Evolutionary conservation across 2,329 filamentous ascomycete species (phyloP).

Genomic region (Colletotrichum sp.): DNA sequence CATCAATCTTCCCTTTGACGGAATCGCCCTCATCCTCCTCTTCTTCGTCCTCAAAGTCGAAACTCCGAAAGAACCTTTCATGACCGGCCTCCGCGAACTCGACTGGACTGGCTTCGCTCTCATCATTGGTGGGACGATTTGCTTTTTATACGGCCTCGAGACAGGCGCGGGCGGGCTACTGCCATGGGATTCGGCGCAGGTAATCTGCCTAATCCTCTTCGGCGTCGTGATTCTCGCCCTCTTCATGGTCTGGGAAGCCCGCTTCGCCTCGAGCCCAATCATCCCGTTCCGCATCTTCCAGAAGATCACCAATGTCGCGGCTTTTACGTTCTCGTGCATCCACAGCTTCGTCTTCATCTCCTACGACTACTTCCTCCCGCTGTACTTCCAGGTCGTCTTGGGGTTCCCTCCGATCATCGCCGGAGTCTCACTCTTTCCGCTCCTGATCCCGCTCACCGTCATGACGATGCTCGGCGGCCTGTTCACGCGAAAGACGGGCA

Average conservation of each 20-base stretch:
- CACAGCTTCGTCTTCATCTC: slow-evolving; percentile 57
- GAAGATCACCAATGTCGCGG: slow-evolving; percentile 52
- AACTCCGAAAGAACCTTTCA: slow-evolving; percentile 59
- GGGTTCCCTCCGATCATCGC: slow-evolving; percentile 56
- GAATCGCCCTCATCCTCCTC: slow-evolving; percentile 41
- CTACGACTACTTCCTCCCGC: slow-evolving; percentile 63
- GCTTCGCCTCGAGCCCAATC: slow-evolving; percentile 59
- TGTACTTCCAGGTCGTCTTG: slow-evolving; percentile 64
- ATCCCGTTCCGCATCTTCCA: slow-evolving; percentile 61
- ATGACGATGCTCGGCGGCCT: slow-evolving; percentile 29
- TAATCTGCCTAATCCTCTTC: slow-evolving; percentile 58
- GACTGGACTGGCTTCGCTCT: slow-evolving; percentile 56
- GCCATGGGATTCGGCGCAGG: slow-evolving; percentile 56
- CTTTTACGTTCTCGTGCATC: slow-evolving; percentile 36
- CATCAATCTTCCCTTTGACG: slow-evolving; percentile 48
- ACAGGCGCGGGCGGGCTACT: slow-evolving; percentile 56
- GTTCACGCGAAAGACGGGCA: slow-evolving; percentile 67
- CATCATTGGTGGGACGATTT: slow-evolving; percentile 61
- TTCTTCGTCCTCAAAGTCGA: slow-evolving; percentile 52
- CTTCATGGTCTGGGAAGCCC: slow-evolving; percentile 58
- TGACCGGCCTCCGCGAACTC: slow-evolving; percentile 57
- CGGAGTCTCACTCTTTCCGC: slow-evolving; percentile 54
- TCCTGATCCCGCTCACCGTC: slow-evolving; percentile 37
- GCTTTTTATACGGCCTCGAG: slow-evolving; percentile 66
- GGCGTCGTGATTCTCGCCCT: slow-evolving; percentile 43